Evolutionary conservation across 208 protist species (phyloP).

Genomic region (Acanthamoeba culbertsoni): DNA sequence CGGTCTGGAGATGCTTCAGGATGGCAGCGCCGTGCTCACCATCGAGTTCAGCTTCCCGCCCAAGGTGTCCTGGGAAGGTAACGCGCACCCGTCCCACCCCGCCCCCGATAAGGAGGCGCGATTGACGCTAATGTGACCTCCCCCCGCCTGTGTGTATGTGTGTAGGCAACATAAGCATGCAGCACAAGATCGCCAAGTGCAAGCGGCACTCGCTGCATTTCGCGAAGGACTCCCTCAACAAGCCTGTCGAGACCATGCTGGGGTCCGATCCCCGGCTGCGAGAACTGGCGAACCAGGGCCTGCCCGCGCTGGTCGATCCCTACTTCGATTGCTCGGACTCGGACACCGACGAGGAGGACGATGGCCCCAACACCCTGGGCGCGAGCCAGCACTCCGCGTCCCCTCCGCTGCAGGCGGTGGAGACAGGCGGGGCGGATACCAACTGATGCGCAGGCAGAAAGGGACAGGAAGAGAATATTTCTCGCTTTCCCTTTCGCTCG

Average conservation of each 20-base stretch:
- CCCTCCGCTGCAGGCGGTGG: too few species aligned
- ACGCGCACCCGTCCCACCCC: not conserved
- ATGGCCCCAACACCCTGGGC: not conserved
- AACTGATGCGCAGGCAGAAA: too few species aligned
- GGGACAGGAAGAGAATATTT: too few species aligned
- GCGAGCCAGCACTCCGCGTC: too few species aligned
- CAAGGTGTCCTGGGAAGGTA: not conserved
- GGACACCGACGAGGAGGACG: not conserved
- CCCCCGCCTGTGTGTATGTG: not conserved
- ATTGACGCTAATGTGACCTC: not conserved
- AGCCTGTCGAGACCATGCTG: constrained; percentile 23
- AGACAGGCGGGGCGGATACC: too few species aligned
- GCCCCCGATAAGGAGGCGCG: not conserved
- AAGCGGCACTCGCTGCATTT: constrained; percentile 49
- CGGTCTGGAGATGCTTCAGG: not conserved
- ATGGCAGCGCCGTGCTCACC: not conserved
- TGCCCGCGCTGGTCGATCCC: constrained; percentile 7
- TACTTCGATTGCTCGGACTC: not conserved
- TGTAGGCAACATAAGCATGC: not conserved
- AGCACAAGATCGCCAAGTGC: constrained; percentile 38
- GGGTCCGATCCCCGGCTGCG: not conserved
- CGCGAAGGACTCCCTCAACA: not conserved
- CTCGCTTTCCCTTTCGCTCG: too few species aligned
- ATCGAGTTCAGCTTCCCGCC: constrained; percentile 54
- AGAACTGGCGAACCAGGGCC: not conserved